Conservation (phyloP, 2,329 filamentous ascomycete genomes). For the Alternaria angustiovoidea region DNA sequence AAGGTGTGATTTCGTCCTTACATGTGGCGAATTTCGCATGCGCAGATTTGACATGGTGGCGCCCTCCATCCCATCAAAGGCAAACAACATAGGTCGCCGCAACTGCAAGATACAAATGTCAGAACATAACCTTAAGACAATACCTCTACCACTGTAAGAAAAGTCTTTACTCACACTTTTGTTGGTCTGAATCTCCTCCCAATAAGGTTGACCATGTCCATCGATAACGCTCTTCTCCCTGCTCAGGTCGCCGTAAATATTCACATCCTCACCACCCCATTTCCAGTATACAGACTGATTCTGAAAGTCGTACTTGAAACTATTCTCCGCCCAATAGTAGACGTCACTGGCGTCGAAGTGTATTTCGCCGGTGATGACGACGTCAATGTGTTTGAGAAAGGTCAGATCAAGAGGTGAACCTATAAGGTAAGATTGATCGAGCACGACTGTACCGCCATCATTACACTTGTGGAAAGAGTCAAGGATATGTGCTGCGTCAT, state of each 20-base stretch:
- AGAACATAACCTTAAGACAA: not conserved
- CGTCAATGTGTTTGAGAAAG: not conserved
- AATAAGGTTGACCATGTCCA: not conserved
- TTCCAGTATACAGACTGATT: slow-evolving; percentile 70
- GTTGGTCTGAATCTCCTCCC: not conserved
- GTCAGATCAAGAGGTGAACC: not conserved
- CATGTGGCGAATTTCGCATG: not conserved
- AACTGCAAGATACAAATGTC: not conserved
- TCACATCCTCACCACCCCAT: slow-evolving; percentile 67
- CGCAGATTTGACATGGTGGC: not conserved
- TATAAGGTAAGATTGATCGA: not conserved
- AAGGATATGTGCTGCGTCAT: not conserved
- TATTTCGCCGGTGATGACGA: not conserved
- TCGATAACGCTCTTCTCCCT: slow-evolving; percentile 11
- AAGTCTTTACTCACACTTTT: not conserved
- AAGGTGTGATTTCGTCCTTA: not conserved
- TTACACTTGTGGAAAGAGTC: not conserved
- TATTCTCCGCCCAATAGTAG: slow-evolving; percentile 19
- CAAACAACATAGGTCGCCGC: not conserved
- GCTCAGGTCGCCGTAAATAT: slow-evolving; percentile 64
- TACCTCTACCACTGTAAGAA: not conserved
- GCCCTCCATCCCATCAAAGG: not conserved
- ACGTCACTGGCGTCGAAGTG: not conserved
- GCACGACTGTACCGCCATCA: not conserved
- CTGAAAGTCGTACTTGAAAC: slow-evolving; percentile 57